Base-by-base conservation (phyloP, 164 flowering plant genomes). In the Magnolia sinica region DNA sequence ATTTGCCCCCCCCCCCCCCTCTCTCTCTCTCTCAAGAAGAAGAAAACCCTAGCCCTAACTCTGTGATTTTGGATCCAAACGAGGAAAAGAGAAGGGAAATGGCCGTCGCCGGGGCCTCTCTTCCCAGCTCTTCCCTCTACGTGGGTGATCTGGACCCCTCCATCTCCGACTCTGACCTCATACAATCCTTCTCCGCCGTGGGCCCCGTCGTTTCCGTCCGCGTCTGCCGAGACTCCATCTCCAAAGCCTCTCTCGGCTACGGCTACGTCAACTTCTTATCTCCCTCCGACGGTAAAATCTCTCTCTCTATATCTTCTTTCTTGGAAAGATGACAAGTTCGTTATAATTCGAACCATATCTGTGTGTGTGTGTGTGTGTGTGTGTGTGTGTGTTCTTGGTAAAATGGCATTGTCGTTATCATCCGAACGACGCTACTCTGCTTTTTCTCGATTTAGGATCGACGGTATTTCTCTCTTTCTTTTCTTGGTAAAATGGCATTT, bases 71-170 rank as follows among this genome's bases (percentile, higher is more conserved):
- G 65, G 65, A 18, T 63, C 22, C 3, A 22, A 66, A 65, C 23
- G 22, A 22, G 27, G 29, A 65, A 10, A n/a, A 23, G 27, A 65
- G 27, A 22, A 23, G 24, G 23, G 50, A 37, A 68, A 18, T 14
- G 49, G 50, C 71, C 23, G 31, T 68, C 50, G 71, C 8, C 19
- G 18, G n/a, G 45, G 19, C 50, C 10, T 29, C 50, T 68, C 14
- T 18, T 68, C 49, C 50, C 27, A 37, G 50, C n/a, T 23, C 68
- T 19, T 73, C 75, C 4, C 76, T 74, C 69, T 74, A 74, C 76
- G 76, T 74, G 27, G 76, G 76, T 13, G 76, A 74, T 74, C 69
- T 74, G 10, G 55, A 74, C 20, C 52, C 69, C 11, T 1, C 50
- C 11, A 51, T 64, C 55, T 18, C 68, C 45, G 76, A 73, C 4